Evolutionary conservation across 768 basidiomycete genomes (phyloP), one percentile per base, ranked within the genome.

Genomic region (Chalciporus piperatus): DNA sequence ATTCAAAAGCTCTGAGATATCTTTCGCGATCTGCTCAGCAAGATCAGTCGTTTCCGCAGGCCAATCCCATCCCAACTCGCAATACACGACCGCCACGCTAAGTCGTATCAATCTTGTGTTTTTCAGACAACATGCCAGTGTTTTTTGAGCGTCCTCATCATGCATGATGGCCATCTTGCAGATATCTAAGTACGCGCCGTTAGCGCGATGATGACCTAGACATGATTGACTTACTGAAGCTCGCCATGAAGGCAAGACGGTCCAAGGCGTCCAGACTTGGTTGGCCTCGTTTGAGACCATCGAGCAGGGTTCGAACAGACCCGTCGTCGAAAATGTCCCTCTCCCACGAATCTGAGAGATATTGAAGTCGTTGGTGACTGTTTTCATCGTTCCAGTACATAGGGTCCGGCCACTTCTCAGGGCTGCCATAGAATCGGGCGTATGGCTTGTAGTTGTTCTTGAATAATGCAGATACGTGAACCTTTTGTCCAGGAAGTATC

Each of bases 381-480:
- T 43, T 47, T 3, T 49, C 52, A 22, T 66, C 65, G 22, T 68
- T 64, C 67, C 67, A 69, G 44, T 63, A 64, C 62, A 68, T 61
- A 1, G 63, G 49, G 12, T 59, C 66, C 4, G 61, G 68, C 67
- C 67, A 68, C 16, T 51, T 41, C 32, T 56, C 54, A 6, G 56
- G 41, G 8, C 53, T 61, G 22, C 55, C 61, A 43, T 47, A 56
- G 47, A 68, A 66, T 20, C 22, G 56, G 1, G 63, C 66, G 38
- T 28, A 41, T 7, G 67, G 59, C 33, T 60, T 67, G 54, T 68
- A 68, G 23, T 68, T 59, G 40, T 54, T 51, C 53, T 62, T 69
- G 62, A 66, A 68, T 1, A 68, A 32, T 25, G 41, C 68, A 1
- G 67, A 70, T 7, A 69, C 61, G 44, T 68, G 67, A n/a, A 68